These are phyloP conservation scores for Corylus heterophylla DNA, from an alignment of 306 rosid genomes.

Conservation along the genomic window DNA sequence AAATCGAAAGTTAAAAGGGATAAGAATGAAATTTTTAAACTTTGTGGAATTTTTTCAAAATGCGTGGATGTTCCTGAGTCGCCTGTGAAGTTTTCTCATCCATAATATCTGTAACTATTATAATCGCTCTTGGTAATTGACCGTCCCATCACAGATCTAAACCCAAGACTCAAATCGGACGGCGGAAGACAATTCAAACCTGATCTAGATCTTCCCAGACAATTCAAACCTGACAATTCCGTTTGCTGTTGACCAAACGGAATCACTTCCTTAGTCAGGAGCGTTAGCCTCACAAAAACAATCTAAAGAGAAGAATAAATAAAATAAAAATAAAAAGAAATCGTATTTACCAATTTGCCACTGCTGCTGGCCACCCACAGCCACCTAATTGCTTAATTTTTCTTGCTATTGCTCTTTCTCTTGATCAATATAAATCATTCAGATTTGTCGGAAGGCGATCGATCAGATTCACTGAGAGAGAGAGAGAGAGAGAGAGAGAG, in stretches of 20 bases:
- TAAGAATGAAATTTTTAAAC: no score
- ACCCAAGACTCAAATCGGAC: background rate
- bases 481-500: background rate
- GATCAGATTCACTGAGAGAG: background rate
- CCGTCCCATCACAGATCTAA: no score
- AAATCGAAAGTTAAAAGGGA: no score
- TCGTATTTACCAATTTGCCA: background rate
- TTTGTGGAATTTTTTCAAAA: no score
- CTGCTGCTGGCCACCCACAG: background rate
- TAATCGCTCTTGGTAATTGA: no score
- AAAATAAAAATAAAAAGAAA: no score
- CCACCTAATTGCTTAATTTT: conserved; percentile 6
- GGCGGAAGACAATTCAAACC: background rate
- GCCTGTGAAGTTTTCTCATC: no score
- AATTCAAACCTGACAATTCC: no score
- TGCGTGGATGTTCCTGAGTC: no score
- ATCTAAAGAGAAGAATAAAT: background rate
- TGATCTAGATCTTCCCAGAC: background rate
- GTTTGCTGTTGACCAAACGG: background rate
- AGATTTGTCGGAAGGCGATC: conserved; percentile 2
- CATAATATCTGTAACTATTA: no score
- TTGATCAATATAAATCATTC: background rate
- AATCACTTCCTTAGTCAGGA: background rate
- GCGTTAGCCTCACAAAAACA: background rate
- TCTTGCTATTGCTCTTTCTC: background rate